Conservation (phyloP, 2,329 filamentous ascomycete species). For the Seiridium unicorne region DNA sequence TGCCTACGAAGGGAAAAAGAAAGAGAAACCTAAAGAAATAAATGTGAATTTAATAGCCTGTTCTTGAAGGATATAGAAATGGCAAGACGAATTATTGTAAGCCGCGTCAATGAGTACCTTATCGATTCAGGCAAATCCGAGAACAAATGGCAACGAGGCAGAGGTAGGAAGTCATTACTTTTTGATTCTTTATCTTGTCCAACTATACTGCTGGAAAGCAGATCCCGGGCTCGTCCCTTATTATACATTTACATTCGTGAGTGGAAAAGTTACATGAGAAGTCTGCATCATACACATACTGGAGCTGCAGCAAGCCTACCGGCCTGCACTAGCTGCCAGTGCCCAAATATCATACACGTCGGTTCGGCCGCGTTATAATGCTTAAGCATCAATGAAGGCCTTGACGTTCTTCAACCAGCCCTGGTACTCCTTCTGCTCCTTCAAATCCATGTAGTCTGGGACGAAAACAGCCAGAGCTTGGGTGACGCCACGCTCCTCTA, state of each 20-base stretch:
- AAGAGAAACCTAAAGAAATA: no score
- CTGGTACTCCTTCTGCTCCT: slow-evolving; percentile 98
- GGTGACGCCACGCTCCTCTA: slow-evolving; percentile 92
- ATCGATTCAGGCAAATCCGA: no score
- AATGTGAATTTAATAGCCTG: no score
- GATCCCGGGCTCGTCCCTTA: neutral
- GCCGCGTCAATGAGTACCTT: no score
- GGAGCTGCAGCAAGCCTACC: neutral
- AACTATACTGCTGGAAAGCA: neutral
- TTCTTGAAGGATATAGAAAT: no score
- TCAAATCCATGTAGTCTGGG: slow-evolving; percentile 94
- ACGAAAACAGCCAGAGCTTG: slow-evolving; percentile 84
- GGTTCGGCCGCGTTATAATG: neutral
- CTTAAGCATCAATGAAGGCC: slow-evolving; percentile 74
- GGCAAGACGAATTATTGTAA: no score
- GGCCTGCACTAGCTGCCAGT: neutral
- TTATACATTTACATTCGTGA: slow-evolving; percentile 6
- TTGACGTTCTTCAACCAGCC: slow-evolving; percentile 87
- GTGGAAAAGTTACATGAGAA: slow-evolving; percentile 3
- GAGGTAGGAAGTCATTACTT: neutral
- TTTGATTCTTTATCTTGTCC: neutral
- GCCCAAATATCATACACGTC: neutral
- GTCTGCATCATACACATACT: neutral
- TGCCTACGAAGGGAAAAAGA: no score
- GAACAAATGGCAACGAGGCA: no score